These are phyloP conservation scores for Puccinia triticina DNA, from an alignment of 1,284 basidiomycete species.

Conservation along the genomic window DNA sequence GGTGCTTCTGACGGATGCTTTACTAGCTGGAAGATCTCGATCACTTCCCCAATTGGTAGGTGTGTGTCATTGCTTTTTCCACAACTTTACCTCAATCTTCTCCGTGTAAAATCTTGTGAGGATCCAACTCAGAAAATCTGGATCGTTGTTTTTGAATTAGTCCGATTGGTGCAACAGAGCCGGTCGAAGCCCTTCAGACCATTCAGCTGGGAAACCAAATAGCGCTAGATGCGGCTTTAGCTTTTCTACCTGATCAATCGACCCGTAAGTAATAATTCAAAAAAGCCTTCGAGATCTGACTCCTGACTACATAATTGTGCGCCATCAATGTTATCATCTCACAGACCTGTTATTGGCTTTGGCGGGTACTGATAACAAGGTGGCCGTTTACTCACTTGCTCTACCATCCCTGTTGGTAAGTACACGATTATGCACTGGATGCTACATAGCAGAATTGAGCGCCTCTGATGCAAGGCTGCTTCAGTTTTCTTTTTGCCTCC, in stretches of 20 bases:
- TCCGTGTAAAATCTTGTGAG: not conserved
- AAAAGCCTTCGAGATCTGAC: not conserved
- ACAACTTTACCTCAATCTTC: not conserved
- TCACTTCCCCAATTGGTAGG: slow-evolving; percentile 25
- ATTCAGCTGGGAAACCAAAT: slow-evolving; percentile 71
- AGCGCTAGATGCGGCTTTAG: slow-evolving; percentile 72
- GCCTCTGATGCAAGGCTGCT: not conserved
- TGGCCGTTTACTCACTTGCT: slow-evolving; percentile 74
- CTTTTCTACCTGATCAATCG: slow-evolving; percentile 68
- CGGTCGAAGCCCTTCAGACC: slow-evolving; percentile 65
- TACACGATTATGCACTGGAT: not conserved
- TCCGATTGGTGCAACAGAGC: not conserved
- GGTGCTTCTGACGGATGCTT: slow-evolving; percentile 46
- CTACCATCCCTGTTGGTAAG: slow-evolving; percentile 61
- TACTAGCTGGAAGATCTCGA: slow-evolving; percentile 29
- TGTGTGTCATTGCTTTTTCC: not conserved
- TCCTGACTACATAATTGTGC: slow-evolving; percentile 7
- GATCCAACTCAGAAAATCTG: not conserved
- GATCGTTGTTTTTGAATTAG: not conserved
- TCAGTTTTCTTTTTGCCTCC: slow-evolving; percentile 53
- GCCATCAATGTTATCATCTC: not conserved
- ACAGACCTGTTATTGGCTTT: slow-evolving; percentile 75
- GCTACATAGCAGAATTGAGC: not conserved
- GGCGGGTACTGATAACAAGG: slow-evolving; percentile 72
- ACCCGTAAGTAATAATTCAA: slow-evolving; percentile 64